Conservation (phyloP, 2,329 filamentous ascomycete genomes). For the Fusarium sp. region DNA sequence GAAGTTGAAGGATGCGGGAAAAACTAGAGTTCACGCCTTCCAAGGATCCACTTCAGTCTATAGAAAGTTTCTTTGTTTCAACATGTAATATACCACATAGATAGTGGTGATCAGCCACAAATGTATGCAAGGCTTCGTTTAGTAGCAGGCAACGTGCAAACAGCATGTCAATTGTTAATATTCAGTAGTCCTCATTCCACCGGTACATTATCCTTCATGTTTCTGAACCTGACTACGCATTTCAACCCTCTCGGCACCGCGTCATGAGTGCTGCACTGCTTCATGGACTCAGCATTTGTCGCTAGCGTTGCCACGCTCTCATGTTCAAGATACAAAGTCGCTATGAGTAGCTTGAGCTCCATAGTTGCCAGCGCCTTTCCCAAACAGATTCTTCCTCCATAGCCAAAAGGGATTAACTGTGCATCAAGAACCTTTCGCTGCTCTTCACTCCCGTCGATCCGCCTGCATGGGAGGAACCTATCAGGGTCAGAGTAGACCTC, state of each 20-base stretch:
- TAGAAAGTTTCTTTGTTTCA: too few relatives aligned
- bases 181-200: rapidly evolving
- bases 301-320: not conserved
- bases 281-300: not conserved
- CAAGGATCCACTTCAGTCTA: too few relatives aligned
- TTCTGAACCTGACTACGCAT: not conserved
- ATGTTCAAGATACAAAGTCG: not conserved
- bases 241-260: not conserved
- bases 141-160: not conserved
- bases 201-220: too few relatives aligned
- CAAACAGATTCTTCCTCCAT: not conserved
- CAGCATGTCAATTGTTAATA: not conserved
- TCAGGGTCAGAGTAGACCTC: not conserved
- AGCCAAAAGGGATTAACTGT: not conserved
- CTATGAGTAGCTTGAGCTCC: not conserved
- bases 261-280: not conserved
- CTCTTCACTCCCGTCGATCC: not conserved
- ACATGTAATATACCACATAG: rapidly evolving
- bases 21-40: rapidly evolving
- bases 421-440: not conserved
- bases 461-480: not conserved
- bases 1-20: not conserved
- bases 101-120: not conserved
- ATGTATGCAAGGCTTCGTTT: not conserved
- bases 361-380: not conserved